Percentiles rank a stretch among this genome's conserved stretches.
phyloP scores from a whole-genome alignment of 2,329 filamentous ascomycete species.

The Ophiostoma quercus region DNA sequence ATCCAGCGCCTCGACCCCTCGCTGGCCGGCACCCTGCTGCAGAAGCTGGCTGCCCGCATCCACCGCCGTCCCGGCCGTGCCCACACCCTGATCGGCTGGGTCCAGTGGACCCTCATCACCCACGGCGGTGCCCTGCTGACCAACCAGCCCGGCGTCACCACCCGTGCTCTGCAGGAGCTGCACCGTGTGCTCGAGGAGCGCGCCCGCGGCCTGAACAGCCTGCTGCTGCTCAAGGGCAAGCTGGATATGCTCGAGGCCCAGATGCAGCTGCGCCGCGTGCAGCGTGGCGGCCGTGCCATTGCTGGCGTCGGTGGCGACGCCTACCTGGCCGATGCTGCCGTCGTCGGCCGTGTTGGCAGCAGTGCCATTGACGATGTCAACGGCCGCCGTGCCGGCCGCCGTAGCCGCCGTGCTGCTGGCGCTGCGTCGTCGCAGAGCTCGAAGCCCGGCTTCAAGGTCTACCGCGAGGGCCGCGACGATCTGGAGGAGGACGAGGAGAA shows the following conservation, averaged over 20 bases:
- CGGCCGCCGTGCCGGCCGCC: conserved; percentile 36
- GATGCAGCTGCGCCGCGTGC: conserved; percentile 69
- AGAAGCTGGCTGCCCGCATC: conserved; percentile 79
- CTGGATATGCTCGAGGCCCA: conserved; percentile 91
- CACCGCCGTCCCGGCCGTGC: conserved; percentile 83
- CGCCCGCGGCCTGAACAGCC: conserved; percentile 70
- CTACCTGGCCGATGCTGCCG: conserved; percentile 1
- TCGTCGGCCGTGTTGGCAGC: conserved; percentile 27
- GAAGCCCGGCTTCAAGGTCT: conserved; percentile 39
- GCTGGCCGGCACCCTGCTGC: conserved; percentile 71
- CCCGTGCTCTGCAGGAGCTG: conserved; percentile 70
- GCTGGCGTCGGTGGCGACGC: conserved; percentile 30
- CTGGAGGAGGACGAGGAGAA: conserved; percentile 36
- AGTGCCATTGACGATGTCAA: conserved; percentile 49
- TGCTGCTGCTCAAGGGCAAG: conserved; percentile 88
- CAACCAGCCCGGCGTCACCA: conserved; percentile 74
- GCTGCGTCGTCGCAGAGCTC: not conserved
- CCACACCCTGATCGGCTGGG: conserved; percentile 86
- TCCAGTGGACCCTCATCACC: conserved; percentile 88
- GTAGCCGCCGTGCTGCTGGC: not conserved
- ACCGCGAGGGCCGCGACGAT: conserved; percentile 71
- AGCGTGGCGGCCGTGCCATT: conserved; percentile 38
- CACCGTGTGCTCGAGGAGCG: conserved; percentile 85
- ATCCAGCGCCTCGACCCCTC: conserved; percentile 85
- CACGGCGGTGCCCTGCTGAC: conserved; percentile 88